Evolutionary conservation across 192 early-diverging fungal species (phyloP).

Genomic region (Neocallimastix lanati): DNA sequence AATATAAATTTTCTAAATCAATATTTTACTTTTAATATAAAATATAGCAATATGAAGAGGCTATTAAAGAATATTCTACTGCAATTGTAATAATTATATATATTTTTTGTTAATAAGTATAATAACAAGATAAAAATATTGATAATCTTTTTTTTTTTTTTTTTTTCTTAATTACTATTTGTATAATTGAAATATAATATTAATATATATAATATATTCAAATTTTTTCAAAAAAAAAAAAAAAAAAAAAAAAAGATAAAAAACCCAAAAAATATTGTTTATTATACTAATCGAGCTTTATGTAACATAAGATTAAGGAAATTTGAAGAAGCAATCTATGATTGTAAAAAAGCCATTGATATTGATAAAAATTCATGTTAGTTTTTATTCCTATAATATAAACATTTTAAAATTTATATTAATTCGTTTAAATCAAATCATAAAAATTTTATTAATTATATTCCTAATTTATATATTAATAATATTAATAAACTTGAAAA

Average conservation of each 20-base stretch:
- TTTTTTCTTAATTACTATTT: too few species aligned
- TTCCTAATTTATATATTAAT: too few species aligned
- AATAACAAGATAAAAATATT: too few species aligned
- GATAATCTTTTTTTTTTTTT: too few species aligned
- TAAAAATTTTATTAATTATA: too few species aligned
- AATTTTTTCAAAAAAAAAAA: neutral
- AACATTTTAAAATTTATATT: too few species aligned
- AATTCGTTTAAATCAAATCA: too few species aligned
- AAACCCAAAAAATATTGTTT: constrained; percentile 35
- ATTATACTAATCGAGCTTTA: constrained; percentile 70
- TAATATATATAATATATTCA: neutral
- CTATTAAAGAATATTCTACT: constrained; percentile 52
- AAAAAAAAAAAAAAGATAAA: constrained; percentile 20
- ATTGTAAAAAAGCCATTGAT: constrained; percentile 46
- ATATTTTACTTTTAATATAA: too few species aligned
- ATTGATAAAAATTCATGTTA: constrained; percentile 38
- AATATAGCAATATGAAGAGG: constrained; percentile 31
- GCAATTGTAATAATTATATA: constrained; percentile 40
- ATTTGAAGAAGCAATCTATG: constrained; percentile 30
- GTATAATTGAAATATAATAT: neutral
- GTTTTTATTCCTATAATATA: too few species aligned
- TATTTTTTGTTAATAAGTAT: too few species aligned
- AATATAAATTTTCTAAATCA: neutral
- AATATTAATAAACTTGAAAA: too few species aligned
- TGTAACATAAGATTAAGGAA: constrained; percentile 46